These are phyloP conservation scores for Paraurostyla sp. DNA, from an alignment of 73 alveolate genomes.

Conservation along the genomic window DNA sequence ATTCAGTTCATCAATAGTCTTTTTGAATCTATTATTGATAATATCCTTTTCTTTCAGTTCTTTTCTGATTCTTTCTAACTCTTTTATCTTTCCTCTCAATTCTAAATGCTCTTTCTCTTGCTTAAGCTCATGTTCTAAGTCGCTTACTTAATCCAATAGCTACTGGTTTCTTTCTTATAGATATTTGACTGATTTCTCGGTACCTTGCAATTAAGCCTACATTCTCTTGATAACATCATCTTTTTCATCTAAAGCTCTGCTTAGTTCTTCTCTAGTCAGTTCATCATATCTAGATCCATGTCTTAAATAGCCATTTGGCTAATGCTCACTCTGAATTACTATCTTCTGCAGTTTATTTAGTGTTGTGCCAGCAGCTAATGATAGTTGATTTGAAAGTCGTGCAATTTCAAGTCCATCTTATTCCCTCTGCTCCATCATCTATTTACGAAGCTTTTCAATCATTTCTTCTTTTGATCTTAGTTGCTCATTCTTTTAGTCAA, in stretches of 20 bases:
- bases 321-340: constrained; percentile 23
- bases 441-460: constrained; percentile 78
- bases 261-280: constrained; percentile 79
- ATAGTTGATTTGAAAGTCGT: constrained; percentile 71
- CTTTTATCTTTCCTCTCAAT: constrained; percentile 13
- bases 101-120: constrained; percentile 14
- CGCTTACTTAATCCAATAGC: constrained; percentile 13
- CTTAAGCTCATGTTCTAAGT: constrained; percentile 16
- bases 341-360: constrained; percentile 75
- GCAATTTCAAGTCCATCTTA: constrained; percentile 73
- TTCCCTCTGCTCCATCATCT: constrained; percentile 78
- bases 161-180: background rate
- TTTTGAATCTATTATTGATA: constrained; percentile 37
- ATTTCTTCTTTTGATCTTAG: constrained; percentile 82
- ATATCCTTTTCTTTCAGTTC: constrained; percentile 79
- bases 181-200: background rate
- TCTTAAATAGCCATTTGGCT: constrained; percentile 50
- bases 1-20: constrained; percentile 41
- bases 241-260: constrained; percentile 77
- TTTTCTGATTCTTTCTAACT: constrained; percentile 19
- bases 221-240: constrained; percentile 64
- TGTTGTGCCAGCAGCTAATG: constrained; percentile 72
- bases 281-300: constrained; percentile 66
- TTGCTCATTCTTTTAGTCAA: constrained; percentile 83
- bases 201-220: background rate